These are phyloP conservation scores for Cyclotella atomus DNA, from an alignment of 108 stramenopile genomes.

Conservation along the genomic window DNA sequence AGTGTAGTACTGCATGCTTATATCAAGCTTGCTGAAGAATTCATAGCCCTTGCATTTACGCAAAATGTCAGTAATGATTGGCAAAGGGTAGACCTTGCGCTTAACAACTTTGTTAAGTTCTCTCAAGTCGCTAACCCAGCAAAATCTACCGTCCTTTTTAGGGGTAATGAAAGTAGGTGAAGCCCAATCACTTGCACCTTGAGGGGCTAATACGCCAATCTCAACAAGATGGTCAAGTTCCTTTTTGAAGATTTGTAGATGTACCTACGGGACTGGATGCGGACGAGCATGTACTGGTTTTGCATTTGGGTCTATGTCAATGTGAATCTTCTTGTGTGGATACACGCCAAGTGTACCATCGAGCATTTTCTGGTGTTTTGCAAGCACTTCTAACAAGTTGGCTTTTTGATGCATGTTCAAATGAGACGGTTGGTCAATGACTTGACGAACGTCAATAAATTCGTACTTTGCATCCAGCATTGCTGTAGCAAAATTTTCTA, in stretches of 20 bases:
- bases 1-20: constrained; percentile 52
- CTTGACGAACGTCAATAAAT: not conserved
- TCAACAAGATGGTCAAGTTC: constrained; percentile 32
- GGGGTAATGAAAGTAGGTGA: constrained; percentile 45
- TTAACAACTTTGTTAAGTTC: constrained; percentile 36
- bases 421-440: constrained; percentile 17
- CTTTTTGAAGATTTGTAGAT: constrained; percentile 34
- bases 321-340: constrained; percentile 37
- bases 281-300: constrained; percentile 25
- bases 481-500: not conserved
- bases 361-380: constrained; percentile 27
- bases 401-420: constrained; percentile 21
- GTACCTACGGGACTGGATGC: constrained; percentile 34
- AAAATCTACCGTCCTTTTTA: constrained; percentile 44
- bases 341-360: constrained; percentile 45
- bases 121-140: constrained; percentile 52
- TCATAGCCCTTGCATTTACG: constrained; percentile 19
- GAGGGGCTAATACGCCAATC: constrained; percentile 17
- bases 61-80: constrained; percentile 48
- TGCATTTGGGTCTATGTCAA: constrained; percentile 35
- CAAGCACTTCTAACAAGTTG: constrained; percentile 15
- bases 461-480: constrained; percentile 15
- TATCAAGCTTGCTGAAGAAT: constrained; percentile 40
- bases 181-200: constrained; percentile 28
- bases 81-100: constrained; percentile 37